A percentile compares a stretch with the other conserved stretches of the same genome.
Conservation (phyloP, 306 rosid genomes). For the Rosa multiflora region DNA sequence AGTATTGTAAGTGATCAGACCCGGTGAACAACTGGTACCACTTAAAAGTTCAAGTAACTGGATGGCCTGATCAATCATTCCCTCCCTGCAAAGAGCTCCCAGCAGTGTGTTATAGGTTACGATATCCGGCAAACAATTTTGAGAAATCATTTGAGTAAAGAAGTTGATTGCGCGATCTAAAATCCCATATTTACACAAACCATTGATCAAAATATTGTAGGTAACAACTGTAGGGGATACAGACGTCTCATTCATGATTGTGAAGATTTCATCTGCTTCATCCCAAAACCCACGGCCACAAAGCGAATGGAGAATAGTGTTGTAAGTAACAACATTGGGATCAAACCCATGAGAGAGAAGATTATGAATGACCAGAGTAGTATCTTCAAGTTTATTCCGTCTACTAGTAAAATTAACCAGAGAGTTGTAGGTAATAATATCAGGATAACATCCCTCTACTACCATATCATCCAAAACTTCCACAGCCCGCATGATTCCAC, state of each 20-base stretch:
- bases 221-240: conserved; percentile 62
- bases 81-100: conserved; percentile 71
- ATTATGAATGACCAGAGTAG: conserved; percentile 49
- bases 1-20: conserved; percentile 67
- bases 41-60: conserved; percentile 47
- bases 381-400: conserved; percentile 58
- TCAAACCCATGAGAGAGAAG: conserved; percentile 55
- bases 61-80: conserved; percentile 68
- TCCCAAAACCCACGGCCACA: conserved; percentile 61
- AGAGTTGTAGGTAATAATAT: conserved; percentile 71
- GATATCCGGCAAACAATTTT: conserved; percentile 67
- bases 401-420: conserved; percentile 65
- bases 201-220: conserved; percentile 77
- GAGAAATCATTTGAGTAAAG: conserved; percentile 56
- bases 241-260: conserved; percentile 58
- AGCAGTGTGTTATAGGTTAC: conserved; percentile 78
- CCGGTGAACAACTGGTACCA: conserved; percentile 60
- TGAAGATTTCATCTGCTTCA: conserved; percentile 61
- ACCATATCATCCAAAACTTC: conserved; percentile 83
- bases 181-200: conserved; percentile 69
- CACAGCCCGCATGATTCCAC: conserved; percentile 58
- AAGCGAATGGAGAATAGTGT: conserved; percentile 73
- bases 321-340: conserved; percentile 73
- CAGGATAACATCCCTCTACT: conserved; percentile 81
- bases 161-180: conserved; percentile 66